These are phyloP conservation scores for Pontederia paniculata DNA, from an alignment of 176 grass and related monocot genomes.

Conservation along the genomic window DNA sequence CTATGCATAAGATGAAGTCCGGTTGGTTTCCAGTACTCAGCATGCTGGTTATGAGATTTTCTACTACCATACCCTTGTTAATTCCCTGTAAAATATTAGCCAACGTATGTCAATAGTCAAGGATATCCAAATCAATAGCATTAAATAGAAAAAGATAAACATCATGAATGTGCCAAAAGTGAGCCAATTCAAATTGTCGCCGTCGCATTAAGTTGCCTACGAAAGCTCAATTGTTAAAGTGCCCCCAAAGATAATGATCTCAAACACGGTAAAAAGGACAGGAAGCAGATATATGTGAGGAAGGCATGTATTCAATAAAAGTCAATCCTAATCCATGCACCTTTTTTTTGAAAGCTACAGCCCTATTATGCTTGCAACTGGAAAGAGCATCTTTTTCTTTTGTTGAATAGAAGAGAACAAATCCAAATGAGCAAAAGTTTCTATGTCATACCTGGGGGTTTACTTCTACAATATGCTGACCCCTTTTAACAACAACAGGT, in stretches of 20 bases:
- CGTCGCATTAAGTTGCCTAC: not conserved
- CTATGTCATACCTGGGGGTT: constrained; percentile 25
- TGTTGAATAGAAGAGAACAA: not conserved
- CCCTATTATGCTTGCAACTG: not conserved
- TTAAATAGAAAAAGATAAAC: too few species aligned
- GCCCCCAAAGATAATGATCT: not conserved
- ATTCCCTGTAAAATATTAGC: constrained; percentile 21
- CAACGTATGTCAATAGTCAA: not conserved
- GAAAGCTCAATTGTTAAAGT: not conserved
- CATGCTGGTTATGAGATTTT: constrained; percentile 9
- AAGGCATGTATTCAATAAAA: not conserved
- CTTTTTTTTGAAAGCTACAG: constrained; percentile 9
- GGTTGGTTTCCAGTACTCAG: not conserved
- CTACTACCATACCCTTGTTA: constrained; percentile 30
- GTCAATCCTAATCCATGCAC: constrained; percentile 7
- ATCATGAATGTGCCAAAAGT: too few species aligned
- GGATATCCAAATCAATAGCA: not conserved
- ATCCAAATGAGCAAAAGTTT: not conserved
- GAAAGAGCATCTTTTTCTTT: not conserved
- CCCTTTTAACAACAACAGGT: constrained; percentile 19
- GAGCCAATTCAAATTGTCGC: too few species aligned
- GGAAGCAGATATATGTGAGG: not conserved
- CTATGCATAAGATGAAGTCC: constrained; percentile 29
- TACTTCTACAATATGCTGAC: constrained; percentile 27
- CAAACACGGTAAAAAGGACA: not conserved